Evolutionary conservation across 1,284 basidiomycete species (phyloP).

Genomic region (Fomitopsis betulina): DNA sequence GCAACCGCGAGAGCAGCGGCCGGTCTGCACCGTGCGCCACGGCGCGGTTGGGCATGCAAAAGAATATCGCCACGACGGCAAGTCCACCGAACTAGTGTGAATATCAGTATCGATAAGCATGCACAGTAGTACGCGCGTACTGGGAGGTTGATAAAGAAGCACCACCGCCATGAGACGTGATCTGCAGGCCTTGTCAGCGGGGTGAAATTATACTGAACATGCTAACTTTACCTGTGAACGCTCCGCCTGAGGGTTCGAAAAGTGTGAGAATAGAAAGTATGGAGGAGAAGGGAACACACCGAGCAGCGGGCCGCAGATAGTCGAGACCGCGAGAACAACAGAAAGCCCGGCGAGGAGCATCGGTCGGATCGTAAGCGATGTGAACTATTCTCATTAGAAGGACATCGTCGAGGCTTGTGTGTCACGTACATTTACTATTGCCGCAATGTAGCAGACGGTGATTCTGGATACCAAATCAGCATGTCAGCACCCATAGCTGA

Average conservation of each 20-base stretch:
- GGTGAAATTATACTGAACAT: no score
- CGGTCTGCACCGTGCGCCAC: not conserved
- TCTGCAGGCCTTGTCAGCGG: conserved; percentile 6
- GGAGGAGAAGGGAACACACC: conserved; percentile 19
- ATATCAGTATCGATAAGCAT: not conserved
- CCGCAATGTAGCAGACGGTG: conserved; percentile 13
- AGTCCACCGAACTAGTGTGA: conserved; percentile 19
- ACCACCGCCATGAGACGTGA: conserved; percentile 31
- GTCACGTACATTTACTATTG: conserved; percentile 6
- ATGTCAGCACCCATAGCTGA: not conserved
- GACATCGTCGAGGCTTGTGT: no score
- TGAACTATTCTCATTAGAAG: conserved; percentile 19
- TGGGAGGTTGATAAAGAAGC: conserved; percentile 37
- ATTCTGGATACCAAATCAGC: conserved; percentile 12
- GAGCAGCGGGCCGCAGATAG: conserved; percentile 25
- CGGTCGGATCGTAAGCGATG: conserved; percentile 32
- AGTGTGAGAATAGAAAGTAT: no score
- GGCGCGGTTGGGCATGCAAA: conserved; percentile 25
- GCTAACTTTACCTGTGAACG: conserved; percentile 8
- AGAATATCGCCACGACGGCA: conserved; percentile 32
- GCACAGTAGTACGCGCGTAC: not conserved
- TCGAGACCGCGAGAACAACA: conserved; percentile 20
- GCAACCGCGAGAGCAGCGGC: not conserved
- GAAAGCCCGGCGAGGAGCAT: conserved; percentile 25
- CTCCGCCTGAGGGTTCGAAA: conserved; percentile 6